Conservation (phyloP, 1,139 yeast species). For the Suhomyces guaymorum region DNA sequence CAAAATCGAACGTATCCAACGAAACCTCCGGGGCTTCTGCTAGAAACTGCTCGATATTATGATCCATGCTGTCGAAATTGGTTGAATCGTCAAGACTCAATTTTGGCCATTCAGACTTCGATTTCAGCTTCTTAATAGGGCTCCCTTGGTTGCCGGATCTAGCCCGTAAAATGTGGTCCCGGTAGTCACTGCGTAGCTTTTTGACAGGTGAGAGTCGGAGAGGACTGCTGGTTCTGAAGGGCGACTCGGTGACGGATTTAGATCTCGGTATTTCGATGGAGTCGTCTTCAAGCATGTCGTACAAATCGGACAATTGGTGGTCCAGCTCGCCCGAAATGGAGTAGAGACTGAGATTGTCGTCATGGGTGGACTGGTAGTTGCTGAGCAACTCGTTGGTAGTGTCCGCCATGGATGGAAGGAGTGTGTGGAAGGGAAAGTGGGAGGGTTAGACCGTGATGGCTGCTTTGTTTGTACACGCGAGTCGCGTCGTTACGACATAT, state of each 20-base stretch:
- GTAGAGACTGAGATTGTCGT: slow-evolving; percentile 18
- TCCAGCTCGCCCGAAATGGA: slow-evolving; percentile 12
- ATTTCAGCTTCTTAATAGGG: slow-evolving; percentile 15
- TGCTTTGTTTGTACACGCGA: slow-evolving; percentile 7
- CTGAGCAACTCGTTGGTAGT: slow-evolving; percentile 20
- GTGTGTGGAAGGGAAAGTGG: too few species aligned
- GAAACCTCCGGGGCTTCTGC: slow-evolving; percentile 4
- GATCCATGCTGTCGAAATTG: slow-evolving; percentile 14
- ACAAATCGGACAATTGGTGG: slow-evolving; percentile 15
- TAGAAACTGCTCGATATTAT: slow-evolving; percentile 13
- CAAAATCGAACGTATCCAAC: slow-evolving; percentile 4
- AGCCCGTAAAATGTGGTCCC: slow-evolving; percentile 19
- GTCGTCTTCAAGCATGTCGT: slow-evolving; percentile 19
- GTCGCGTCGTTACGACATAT: too few species aligned
- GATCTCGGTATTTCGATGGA: slow-evolving; percentile 19
- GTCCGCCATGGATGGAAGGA: slow-evolving; percentile 14
- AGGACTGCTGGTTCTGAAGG: slow-evolving; percentile 18
- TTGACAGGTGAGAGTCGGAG: slow-evolving; percentile 19
- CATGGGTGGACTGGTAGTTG: slow-evolving; percentile 14
- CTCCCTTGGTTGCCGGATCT: slow-evolving; percentile 18
- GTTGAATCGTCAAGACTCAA: slow-evolving; percentile 10
- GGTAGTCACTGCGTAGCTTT: slow-evolving; percentile 22
- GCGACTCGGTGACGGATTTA: slow-evolving; percentile 13
- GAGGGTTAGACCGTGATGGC: too few species aligned
- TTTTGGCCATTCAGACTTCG: slow-evolving; percentile 1